Evolutionary conservation across 2,329 filamentous ascomycete species (phyloP).

Genomic region (Alternaria sp.): DNA sequence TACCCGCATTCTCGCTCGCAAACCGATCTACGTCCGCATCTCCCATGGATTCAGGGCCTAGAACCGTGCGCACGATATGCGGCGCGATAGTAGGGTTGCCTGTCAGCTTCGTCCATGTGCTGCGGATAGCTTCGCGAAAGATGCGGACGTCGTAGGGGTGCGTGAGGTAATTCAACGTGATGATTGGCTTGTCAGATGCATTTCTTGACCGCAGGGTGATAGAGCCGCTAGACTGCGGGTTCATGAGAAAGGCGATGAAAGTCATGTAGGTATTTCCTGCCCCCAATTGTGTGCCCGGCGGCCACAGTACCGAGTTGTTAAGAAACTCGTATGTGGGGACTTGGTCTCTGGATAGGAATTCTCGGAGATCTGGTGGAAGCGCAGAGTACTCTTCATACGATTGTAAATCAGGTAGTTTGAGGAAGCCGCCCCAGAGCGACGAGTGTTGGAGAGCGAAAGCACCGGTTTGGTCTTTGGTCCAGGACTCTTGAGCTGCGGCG

Average conservation of each 20-base stretch:
- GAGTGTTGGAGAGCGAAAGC: constrained; percentile 50
- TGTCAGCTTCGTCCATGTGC: constrained; percentile 49
- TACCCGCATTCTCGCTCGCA: constrained; percentile 32
- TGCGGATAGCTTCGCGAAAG: constrained; percentile 42
- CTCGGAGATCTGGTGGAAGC: constrained; percentile 54
- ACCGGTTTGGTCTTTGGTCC: constrained; percentile 47
- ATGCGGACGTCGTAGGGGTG: constrained; percentile 60
- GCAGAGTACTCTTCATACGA: constrained; percentile 51
- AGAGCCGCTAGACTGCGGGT: constrained; percentile 58
- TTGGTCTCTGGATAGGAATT: constrained; percentile 55
- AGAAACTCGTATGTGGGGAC: constrained; percentile 65
- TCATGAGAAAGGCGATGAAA: constrained; percentile 54
- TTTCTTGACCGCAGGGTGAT: constrained; percentile 61
- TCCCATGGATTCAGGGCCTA: constrained; percentile 52
- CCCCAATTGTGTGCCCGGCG: constrained; percentile 29
- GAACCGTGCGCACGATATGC: constrained; percentile 54
- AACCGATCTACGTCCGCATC: constrained; percentile 58
- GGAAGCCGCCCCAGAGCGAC: constrained; percentile 60
- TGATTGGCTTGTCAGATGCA: constrained; percentile 57
- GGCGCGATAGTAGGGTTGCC: constrained; percentile 59
- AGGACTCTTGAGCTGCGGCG: constrained; percentile 55
- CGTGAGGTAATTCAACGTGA: constrained; percentile 61
- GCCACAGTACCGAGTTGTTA: constrained; percentile 34
- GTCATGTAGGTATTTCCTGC: constrained; percentile 46
- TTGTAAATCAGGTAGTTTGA: constrained; percentile 53